Percentiles rank a stretch among this genome's conserved stretches.
Evolutionary conservation across 116 monocot genomes (phyloP).

Genomic region (Trichopus zeylanicus): DNA sequence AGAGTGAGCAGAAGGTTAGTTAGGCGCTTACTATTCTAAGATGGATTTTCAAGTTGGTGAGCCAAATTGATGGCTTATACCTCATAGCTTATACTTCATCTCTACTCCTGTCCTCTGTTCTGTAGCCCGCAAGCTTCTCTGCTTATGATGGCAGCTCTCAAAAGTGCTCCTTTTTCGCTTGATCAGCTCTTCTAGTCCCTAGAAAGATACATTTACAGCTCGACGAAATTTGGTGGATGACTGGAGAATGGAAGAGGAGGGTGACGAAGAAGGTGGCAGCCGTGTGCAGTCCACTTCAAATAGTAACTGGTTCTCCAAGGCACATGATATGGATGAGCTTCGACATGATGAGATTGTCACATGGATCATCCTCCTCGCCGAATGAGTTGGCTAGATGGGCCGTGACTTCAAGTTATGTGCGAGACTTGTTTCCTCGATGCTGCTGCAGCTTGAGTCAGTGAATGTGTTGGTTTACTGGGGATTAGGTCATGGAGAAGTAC

Average conservation of each 20-base stretch:
- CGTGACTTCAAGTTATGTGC: no score
- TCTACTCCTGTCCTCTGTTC: slow-evolving; percentile 6
- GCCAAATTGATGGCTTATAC: not conserved
- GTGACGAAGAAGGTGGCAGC: not conserved
- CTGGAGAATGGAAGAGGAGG: not conserved
- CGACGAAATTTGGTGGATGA: not conserved
- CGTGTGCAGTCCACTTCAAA: slow-evolving; percentile 2
- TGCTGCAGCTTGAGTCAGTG: no score
- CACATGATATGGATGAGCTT: not conserved
- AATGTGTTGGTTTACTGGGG: no score
- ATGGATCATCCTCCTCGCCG: no score
- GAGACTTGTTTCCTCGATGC: no score
- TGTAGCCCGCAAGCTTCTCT: slow-evolving; percentile 7
- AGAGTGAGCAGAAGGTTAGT: no score
- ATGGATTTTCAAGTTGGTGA: no score
- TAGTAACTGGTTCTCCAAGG: not conserved
- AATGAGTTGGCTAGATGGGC: no score
- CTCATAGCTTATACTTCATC: slow-evolving; percentile 6
- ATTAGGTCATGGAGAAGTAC: no score
- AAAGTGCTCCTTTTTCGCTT: not conserved
- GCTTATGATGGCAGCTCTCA: not conserved
- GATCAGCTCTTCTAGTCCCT: no score
- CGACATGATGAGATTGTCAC: not conserved
- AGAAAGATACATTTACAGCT: no score
- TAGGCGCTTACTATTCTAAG: no score